Evolutionary conservation across 2,329 filamentous ascomycete genomes (phyloP).

Genomic region (Aquanectria penicillioides): DNA sequence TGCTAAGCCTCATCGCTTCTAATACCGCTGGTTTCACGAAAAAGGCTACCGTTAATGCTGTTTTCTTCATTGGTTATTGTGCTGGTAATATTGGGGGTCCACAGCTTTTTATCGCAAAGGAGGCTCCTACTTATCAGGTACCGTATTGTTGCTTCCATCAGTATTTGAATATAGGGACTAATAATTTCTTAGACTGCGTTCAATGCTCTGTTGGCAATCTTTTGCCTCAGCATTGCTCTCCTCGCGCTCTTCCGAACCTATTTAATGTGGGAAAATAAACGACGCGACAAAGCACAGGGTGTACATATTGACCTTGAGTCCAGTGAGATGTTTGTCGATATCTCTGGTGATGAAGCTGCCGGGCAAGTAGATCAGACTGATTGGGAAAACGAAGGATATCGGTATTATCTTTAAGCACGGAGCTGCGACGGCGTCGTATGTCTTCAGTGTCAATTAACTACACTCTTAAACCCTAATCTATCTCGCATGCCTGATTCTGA

Average conservation of each 20-base stretch:
- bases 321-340: not conserved
- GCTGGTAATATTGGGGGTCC: conserved; percentile 9
- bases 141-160: no score
- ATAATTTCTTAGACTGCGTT: not conserved
- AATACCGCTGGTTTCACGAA: conserved; percentile 4
- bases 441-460: no score
- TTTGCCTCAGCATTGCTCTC: not conserved
- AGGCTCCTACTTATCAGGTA: not conserved
- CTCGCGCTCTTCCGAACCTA: not conserved
- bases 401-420: conserved; percentile 1
- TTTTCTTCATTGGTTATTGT: conserved; percentile 8
- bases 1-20: not conserved
- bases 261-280: not conserved
- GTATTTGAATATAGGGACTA: not conserved
- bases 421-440: no score
- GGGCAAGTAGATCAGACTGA: not conserved
- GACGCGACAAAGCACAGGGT: conserved; percentile 4
- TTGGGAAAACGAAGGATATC: not conserved
- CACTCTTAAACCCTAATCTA: no score
- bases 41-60: conserved; percentile 1
- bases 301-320: not conserved
- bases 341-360: not conserved
- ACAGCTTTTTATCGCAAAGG: not conserved
- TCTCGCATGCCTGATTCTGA: no score
- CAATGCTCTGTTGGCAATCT: not conserved